Evolutionary conservation across 2,329 filamentous ascomycete genomes (phyloP).

Genomic region (Xylaria sp.): DNA sequence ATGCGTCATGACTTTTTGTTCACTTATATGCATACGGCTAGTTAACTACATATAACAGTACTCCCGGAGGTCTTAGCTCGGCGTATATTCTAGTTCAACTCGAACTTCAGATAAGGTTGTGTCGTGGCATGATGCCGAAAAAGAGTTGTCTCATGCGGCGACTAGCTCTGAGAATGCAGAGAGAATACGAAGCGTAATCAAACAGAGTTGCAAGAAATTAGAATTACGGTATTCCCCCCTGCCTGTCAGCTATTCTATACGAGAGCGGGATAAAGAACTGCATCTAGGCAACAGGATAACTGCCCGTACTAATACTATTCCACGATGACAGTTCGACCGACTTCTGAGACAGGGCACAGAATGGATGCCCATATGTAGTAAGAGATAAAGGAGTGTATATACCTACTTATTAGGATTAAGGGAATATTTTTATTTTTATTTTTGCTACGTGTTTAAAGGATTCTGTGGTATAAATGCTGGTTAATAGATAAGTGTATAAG

Average conservation of each 20-base stretch:
- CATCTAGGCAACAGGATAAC: slow-evolving; percentile 7
- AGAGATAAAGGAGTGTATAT: not conserved
- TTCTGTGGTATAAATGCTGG: not conserved
- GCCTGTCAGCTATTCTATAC: not conserved
- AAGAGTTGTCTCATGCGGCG: not conserved
- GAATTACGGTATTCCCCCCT: no score
- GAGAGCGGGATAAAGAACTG: not conserved
- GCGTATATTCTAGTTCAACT: not conserved
- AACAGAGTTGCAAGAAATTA: not conserved
- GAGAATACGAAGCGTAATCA: not conserved
- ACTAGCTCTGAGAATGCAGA: not conserved
- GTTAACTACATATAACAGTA: no score
- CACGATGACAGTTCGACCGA: not conserved
- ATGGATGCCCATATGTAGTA: not conserved
- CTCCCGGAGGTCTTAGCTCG: not conserved
- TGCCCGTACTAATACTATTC: not conserved
- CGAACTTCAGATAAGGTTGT: not conserved
- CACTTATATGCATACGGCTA: no score
- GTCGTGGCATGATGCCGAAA: not conserved
- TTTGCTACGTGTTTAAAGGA: not conserved
- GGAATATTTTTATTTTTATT: not conserved
- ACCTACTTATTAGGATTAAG: not conserved
- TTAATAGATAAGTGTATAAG: no score
- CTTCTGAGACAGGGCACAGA: not conserved
- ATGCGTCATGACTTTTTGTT: not conserved